Evolutionary conservation across 495 filamentous ascomycete genomes (phyloP).

Genomic region (Xylaria nigripes): DNA sequence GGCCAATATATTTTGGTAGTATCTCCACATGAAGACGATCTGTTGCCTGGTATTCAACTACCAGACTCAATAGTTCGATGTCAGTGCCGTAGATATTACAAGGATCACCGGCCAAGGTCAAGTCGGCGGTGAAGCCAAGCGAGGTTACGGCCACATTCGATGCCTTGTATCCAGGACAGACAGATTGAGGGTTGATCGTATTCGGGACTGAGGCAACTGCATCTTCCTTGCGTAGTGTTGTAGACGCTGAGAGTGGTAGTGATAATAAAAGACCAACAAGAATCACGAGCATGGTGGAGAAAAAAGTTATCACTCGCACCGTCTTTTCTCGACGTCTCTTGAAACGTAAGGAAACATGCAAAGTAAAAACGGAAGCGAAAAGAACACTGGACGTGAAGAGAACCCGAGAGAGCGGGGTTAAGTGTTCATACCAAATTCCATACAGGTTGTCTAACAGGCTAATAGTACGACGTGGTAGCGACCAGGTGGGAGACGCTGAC

Average conservation of each 20-base stretch:
- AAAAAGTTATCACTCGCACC: background rate
- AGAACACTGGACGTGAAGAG: conserved; percentile 4
- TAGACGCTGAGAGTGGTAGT: background rate
- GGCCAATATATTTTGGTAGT: conserved; percentile 54
- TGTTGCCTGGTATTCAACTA: conserved; percentile 64
- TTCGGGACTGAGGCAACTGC: conserved; percentile 55
- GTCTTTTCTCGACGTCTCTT: conserved; percentile 1
- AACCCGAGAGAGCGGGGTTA: conserved; percentile 6
- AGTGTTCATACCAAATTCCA: background rate
- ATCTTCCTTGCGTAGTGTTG: conserved; percentile 8
- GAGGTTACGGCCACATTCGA: conserved; percentile 47
- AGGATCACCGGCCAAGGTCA: conserved; percentile 55
- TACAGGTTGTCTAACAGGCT: background rate
- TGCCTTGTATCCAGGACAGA: conserved; percentile 70
- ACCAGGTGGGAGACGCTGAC: background rate
- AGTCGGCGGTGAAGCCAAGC: conserved; percentile 50
- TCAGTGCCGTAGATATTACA: conserved; percentile 74
- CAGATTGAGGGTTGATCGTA: conserved; percentile 61
- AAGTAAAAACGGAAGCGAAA: background rate
- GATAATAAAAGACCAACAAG: background rate
- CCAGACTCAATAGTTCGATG: conserved; percentile 52
- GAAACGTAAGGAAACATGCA: conserved; percentile 1
- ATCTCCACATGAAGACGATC: conserved; percentile 73
- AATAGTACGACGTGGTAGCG: conserved; percentile 1
- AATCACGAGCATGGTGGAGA: conserved; percentile 3